A percentile compares a stretch with the other conserved stretches of the same genome.
These are phyloP conservation scores for Inonotus obliquus DNA, from an alignment of 1,284 basidiomycete species.

Conservation along the genomic window DNA sequence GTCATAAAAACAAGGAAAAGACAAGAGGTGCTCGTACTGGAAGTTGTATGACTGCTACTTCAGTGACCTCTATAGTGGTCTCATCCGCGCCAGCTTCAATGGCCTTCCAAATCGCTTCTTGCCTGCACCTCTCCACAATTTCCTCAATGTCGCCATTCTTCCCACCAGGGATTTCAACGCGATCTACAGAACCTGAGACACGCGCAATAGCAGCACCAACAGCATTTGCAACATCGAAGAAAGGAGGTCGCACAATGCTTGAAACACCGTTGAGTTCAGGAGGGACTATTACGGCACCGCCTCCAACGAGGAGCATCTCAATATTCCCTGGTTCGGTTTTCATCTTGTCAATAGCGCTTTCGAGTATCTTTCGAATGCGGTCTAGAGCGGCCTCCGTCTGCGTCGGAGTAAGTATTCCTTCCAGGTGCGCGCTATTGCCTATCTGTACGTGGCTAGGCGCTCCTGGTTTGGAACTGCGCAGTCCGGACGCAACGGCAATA, in stretches of 20 bases:
- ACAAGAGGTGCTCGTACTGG: constrained; percentile 28
- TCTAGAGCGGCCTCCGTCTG: constrained; percentile 32
- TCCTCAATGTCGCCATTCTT: constrained; percentile 33
- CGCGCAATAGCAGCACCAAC: constrained; percentile 49
- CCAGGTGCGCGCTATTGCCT: constrained; percentile 33
- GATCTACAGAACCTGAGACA: constrained; percentile 35
- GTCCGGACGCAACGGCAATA: constrained; percentile 38
- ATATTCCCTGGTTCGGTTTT: constrained; percentile 50
- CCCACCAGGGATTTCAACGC: constrained; percentile 38
- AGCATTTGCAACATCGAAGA: constrained; percentile 51
- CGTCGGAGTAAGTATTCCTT: constrained; percentile 26
- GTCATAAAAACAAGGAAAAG: background rate
- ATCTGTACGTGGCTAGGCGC: constrained; percentile 26
- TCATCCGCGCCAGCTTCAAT: constrained; percentile 41
- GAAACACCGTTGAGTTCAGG: constrained; percentile 39
- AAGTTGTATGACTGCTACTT: constrained; percentile 37
- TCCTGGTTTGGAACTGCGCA: background rate
- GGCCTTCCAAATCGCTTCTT: constrained; percentile 40
- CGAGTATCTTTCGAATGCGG: constrained; percentile 45
- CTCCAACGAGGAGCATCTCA: constrained; percentile 48
- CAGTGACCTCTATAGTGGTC: constrained; percentile 39
- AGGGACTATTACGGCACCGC: constrained; percentile 45
- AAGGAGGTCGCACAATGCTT: constrained; percentile 44
- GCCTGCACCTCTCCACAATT: constrained; percentile 38
- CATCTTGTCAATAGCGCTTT: constrained; percentile 46